phyloP scores from a whole-genome alignment of 2,329 filamentous ascomycete species.

The Ramichloridium luteum region DNA sequence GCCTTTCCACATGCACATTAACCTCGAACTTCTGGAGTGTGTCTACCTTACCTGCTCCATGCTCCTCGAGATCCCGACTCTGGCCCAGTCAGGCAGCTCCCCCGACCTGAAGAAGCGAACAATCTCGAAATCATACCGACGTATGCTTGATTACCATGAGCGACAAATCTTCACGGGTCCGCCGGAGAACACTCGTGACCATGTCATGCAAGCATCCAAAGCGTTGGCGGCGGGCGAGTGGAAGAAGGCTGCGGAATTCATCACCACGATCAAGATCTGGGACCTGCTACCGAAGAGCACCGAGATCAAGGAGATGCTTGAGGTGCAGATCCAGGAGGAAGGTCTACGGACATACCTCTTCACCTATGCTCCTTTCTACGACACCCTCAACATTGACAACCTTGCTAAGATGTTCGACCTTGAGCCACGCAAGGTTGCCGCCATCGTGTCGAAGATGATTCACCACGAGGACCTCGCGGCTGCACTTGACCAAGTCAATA shows the following conservation, averaged over 20 bases:
- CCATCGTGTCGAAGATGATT: constrained; percentile 98
- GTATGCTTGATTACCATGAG: constrained; percentile 99
- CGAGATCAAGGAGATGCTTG: constrained; percentile 93
- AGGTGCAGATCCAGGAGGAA: constrained; percentile 97
- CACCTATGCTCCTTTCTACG: constrained; percentile 98
- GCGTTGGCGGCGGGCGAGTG: constrained; percentile 93
- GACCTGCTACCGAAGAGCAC: constrained; percentile 88
- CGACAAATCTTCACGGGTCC: constrained; percentile 97
- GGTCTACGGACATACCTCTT: constrained; percentile 96
- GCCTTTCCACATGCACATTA: constrained; percentile 99
- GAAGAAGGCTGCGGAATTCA: constrained; percentile 90
- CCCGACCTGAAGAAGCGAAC: constrained; percentile 95
- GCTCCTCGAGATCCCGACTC: constrained; percentile 93
- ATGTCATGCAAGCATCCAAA: constrained; percentile 98
- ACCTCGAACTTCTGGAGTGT: constrained; percentile 93
- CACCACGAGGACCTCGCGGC: constrained; percentile 95
- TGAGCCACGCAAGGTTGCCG: constrained; percentile 76
- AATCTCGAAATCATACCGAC: constrained; percentile 98
- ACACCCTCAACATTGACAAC: constrained; percentile 78
- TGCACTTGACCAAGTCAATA: constrained; percentile 93
- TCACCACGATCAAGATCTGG: constrained; percentile 99
- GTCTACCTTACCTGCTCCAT: constrained; percentile 98
- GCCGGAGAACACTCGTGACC: constrained; percentile 95
- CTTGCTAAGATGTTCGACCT: constrained; percentile 94
- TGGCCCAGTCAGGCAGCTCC: constrained; percentile 91